Conservation (phyloP, 345 rosid genomes). For the Camelina hispida region DNA sequence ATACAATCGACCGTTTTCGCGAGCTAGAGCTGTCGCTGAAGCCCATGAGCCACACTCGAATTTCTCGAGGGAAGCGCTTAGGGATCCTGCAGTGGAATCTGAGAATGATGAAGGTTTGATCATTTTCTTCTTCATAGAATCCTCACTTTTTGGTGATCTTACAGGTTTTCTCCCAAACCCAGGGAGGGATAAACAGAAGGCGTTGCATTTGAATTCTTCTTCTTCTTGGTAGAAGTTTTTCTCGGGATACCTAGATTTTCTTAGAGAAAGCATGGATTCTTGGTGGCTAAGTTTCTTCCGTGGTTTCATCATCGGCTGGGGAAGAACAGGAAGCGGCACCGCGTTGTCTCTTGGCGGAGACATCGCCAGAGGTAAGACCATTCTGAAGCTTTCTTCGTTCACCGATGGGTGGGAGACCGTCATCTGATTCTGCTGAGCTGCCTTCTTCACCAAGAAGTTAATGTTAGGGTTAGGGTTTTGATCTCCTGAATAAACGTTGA, state of each 20-base stretch:
- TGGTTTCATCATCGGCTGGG: conserved; percentile 41
- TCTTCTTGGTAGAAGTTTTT: conserved; percentile 29
- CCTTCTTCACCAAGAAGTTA: conserved; percentile 33
- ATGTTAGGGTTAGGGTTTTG: conserved; percentile 34
- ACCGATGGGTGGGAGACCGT: conserved; percentile 32
- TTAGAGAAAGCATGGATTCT: conserved; percentile 21
- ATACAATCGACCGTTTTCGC: conserved; percentile 53
- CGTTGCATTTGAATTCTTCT: conserved; percentile 67
- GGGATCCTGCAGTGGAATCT: conserved; percentile 46
- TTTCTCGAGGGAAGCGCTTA: conserved; percentile 75
- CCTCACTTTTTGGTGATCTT: conserved; percentile 47
- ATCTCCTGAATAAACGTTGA: conserved; percentile 27
- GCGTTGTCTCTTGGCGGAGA: conserved; percentile 43
- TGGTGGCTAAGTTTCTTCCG: conserved; percentile 54
- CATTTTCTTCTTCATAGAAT: conserved; percentile 40
- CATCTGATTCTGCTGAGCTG: conserved; percentile 19
- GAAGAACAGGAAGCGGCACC: conserved; percentile 45
- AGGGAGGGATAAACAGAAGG: conserved; percentile 75
- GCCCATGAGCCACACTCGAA: conserved; percentile 98
- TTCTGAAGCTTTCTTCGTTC: conserved; percentile 55
- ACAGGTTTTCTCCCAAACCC: conserved; percentile 66
- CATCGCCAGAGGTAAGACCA: conserved; percentile 50
- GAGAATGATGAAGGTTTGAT: conserved; percentile 43
- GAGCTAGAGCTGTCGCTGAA: conserved; percentile 55
- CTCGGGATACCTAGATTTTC: conserved; percentile 20